Evolutionary conservation across 768 basidiomycete species (phyloP).

Genomic region (Multifurca ochricompacta): DNA sequence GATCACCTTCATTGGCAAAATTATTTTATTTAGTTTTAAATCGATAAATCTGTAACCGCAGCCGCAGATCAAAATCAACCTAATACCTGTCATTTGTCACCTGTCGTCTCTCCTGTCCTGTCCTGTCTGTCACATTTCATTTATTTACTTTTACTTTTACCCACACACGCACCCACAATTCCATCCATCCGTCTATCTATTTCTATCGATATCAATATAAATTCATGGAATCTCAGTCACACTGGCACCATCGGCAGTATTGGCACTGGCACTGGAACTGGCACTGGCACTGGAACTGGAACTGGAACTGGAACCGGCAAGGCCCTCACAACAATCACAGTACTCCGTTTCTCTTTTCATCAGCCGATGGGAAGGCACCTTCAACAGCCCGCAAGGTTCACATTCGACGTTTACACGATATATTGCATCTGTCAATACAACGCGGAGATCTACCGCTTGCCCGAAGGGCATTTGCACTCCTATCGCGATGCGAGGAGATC

Average conservation of each 20-base stretch:
- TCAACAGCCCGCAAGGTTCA: conserved; percentile 59
- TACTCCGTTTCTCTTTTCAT: conserved; percentile 50
- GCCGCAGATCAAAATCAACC: no score
- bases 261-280: no score
- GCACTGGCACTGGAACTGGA: neutral
- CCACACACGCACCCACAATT: neutral
- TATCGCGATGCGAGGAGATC: conserved; percentile 70
- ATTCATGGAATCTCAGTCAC: no score
- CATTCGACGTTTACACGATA: conserved; percentile 64
- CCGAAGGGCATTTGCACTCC: conserved; percentile 62
- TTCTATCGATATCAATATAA: no score
- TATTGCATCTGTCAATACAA: conserved; percentile 64
- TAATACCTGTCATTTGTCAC: no score
- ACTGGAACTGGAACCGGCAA: neutral
- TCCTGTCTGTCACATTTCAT: no score
- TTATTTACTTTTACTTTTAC: neutral
- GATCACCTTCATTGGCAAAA: neutral
- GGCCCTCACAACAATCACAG: conserved; percentile 28
- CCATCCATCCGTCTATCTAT: neutral
- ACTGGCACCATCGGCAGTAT: no score
- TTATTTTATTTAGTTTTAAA: neutral
- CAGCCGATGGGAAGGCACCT: conserved; percentile 42
- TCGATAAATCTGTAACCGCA: neutral
- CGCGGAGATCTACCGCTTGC: conserved; percentile 58
- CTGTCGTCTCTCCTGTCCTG: no score